Base-by-base conservation (phyloP, 108 stramenopile species). In the Chaetoceros tenuissimus region DNA sequence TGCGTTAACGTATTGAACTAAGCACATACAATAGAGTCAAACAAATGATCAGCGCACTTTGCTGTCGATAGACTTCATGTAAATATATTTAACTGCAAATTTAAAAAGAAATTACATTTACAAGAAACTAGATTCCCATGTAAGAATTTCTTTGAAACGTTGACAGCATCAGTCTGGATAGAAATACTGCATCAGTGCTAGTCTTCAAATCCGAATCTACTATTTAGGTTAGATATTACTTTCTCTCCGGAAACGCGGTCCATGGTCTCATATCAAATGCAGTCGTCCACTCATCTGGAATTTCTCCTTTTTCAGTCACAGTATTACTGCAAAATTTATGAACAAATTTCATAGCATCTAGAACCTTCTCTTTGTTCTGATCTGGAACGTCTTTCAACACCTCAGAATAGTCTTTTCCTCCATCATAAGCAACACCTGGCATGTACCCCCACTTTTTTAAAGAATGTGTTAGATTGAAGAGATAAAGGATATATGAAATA, bases 1-100 rank as follows among this genome's bases (percentile, higher is more conserved):
- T 94, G 93, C 71, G 71, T 85, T 40, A 85, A 89, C 78, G 89
- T 94, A 26, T 80, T 89, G 34, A 85, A 89, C 81, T 89, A 85
- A 80, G 34, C 53, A n/a, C 24, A 48, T 40, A 51, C 22, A 48
- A 55, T 31, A 62, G 18, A 51, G n/a, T 43, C 26, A 31, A 53
- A 23, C 46, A 47, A 46, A 26, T 20, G 55, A 53, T 53, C 51
- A 24, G 25, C 31, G 61, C 34, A 23, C 5, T 49, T 49, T 49
- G 13, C 34, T 5, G 34, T 40, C 34, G 34, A 13, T 13, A 40
- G 13, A 13, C 34, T 40, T 13, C 34, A 40, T 40, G 34, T 40
- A 40, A 5, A 40, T 13, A 40, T 40, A 40, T 40, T 40, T 40
- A 40, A 40, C 34, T 40, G 13, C 13, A 40, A 40, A 40, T 40